A percentile compares a stretch with the other conserved stretches of the same genome.
These are phyloP conservation scores for Croton laevigatus DNA, from an alignment of 441 rosid species.

Conservation along the genomic window DNA sequence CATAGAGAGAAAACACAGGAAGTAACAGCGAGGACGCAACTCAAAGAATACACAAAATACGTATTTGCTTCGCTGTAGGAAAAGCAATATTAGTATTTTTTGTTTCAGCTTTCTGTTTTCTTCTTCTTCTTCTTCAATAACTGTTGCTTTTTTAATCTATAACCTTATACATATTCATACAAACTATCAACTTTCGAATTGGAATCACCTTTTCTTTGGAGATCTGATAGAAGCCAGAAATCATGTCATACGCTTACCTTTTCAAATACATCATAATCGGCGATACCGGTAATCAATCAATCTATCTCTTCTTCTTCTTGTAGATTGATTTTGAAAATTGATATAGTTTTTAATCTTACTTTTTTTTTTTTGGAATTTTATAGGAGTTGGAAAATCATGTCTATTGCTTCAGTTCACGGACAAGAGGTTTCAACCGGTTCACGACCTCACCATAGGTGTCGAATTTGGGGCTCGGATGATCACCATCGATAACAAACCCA, in stretches of 20 bases:
- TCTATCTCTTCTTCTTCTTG: background rate
- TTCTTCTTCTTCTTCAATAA: background rate
- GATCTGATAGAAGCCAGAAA: background rate
- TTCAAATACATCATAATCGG: conserved; percentile 99
- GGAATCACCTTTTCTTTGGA: background rate
- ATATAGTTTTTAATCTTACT: background rate
- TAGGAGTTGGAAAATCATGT: conserved; percentile 97
- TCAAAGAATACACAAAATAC: too few relatives aligned
- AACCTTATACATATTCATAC: background rate
- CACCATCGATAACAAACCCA: conserved; percentile 91
- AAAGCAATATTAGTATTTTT: too few relatives aligned
- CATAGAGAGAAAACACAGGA: too few relatives aligned
- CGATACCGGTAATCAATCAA: conserved; percentile 46
- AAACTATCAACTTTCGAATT: background rate
- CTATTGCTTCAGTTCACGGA: conserved; percentile 94
- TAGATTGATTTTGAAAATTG: background rate
- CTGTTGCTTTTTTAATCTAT: background rate
- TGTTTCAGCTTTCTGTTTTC: background rate
- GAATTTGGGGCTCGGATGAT: conserved; percentile 98
- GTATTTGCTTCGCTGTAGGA: too few relatives aligned
- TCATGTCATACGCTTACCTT: conserved; percentile 93
- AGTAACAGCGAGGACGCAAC: too few relatives aligned
- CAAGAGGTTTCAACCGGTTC: conserved; percentile 98
- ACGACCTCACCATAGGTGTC: conserved; percentile 92
- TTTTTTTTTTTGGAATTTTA: background rate